Evolutionary conservation across 257 asterid genomes (phyloP), one percentile per base, ranked within the genome.

Genomic region (Primulina tabacum): DNA sequence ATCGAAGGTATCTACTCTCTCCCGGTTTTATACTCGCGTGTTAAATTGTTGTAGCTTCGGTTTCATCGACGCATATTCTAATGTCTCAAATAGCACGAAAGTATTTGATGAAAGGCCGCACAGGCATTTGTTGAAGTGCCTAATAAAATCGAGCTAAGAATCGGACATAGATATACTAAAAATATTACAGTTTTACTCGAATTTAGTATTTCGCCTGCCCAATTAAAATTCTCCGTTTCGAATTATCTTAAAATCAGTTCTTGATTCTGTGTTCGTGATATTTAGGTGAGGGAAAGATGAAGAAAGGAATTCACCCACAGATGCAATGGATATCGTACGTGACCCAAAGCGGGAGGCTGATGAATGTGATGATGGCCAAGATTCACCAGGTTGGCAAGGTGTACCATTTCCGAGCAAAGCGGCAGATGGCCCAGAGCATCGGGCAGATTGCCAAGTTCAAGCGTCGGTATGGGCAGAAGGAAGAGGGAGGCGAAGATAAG

Each of bases 261-360:
- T 12, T 50, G 57, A 17, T 53, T 17, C 56, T 66, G 35, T 30
- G 58, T 26, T 34, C 62, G 61, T 10, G 67, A 53, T 30, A 7
- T 57, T 62, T 18, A 12, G 1, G 32, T 60, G 35, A 76, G 83
- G 82, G 61, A 65, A 76, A 69, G 68, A 89, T 89, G 96, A 87
- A 84, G 88, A 89, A 89, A 78, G 96, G 96, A 72, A 77, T 87
- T 66, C 96, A 89, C 71, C 92, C 96, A 20, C 96, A 87, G 72
- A 37, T 78, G 85, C 95, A 87, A 71, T 89, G 96, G 95, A 86
- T 87, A 66, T 84, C 92, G 0, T 87, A 89, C 21, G 95, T 87
- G 83, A 86, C 96, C 65, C 95, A 82, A 70, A 87, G 89, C 60
- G 96, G 96, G 1, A 79, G 90, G 20, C 73, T 89, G 76, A 78